These are phyloP conservation scores for Pseudonectria foliicola DNA, from an alignment of 2,329 filamentous ascomycete genomes.

Conservation along the genomic window DNA sequence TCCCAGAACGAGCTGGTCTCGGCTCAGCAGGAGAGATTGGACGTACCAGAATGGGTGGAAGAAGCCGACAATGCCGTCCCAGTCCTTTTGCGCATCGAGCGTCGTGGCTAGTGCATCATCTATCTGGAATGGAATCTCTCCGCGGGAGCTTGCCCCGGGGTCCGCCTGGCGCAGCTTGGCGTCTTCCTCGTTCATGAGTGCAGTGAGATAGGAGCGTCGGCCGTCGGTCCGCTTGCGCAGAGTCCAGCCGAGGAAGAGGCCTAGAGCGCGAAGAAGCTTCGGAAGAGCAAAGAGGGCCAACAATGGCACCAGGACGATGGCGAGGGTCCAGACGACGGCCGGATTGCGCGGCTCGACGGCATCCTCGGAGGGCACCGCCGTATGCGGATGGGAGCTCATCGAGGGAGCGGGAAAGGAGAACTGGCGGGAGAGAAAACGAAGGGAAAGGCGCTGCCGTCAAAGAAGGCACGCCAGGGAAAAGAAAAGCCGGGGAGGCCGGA, in stretches of 20 bases:
- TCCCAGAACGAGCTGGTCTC: too few species aligned
- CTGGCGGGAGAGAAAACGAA: too few species aligned
- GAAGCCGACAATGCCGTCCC: slow-evolving; percentile 85
- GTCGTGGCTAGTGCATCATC: slow-evolving; percentile 24
- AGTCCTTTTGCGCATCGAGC: slow-evolving; percentile 46
- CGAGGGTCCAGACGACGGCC: not conserved
- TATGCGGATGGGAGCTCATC: slow-evolving; percentile 1
- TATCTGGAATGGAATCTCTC: slow-evolving; percentile 51
- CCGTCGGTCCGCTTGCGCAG: slow-evolving; percentile 57
- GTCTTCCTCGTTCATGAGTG: slow-evolving; percentile 42
- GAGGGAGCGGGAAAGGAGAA: too few species aligned
- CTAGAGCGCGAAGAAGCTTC: slow-evolving; percentile 26
- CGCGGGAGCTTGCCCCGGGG: slow-evolving; percentile 38
- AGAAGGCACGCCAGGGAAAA: too few species aligned
- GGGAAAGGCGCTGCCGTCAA: too few species aligned
- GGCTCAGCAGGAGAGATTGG: not conserved
- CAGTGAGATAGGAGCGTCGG: slow-evolving; percentile 50
- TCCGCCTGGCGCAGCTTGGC: slow-evolving; percentile 28
- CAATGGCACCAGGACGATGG: slow-evolving; percentile 13
- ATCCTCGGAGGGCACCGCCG: slow-evolving; percentile 4
- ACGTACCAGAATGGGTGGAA: slow-evolving; percentile 93
- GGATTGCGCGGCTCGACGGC: not conserved
- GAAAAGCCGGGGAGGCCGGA: too few species aligned
- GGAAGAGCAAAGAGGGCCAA: slow-evolving; percentile 21
- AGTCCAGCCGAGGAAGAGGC: slow-evolving; percentile 49